Conservation (phyloP, 2,329 filamentous ascomycete genomes). For the Mycocentrospora acerina region DNA sequence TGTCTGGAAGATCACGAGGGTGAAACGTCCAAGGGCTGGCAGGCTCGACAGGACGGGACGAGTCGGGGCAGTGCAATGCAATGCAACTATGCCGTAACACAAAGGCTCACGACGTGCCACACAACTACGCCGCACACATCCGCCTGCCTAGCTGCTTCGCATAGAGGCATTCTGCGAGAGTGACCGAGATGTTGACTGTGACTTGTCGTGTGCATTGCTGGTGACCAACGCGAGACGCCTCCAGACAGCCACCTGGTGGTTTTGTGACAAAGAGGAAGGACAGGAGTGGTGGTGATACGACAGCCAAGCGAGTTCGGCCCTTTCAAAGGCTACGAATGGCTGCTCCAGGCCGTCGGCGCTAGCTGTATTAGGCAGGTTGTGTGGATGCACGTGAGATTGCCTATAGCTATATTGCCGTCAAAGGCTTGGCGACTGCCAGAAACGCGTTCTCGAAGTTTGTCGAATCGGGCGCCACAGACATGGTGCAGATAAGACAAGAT, state of each 20-base stretch:
- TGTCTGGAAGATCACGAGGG: too few species aligned
- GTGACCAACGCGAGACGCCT: slow-evolving; percentile 9
- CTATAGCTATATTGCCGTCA: slow-evolving; percentile 2
- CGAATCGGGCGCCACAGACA: slow-evolving; percentile 7
- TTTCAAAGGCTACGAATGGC: too few species aligned
- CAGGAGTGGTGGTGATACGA: slow-evolving; percentile 4
- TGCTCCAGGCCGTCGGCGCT: slow-evolving; percentile 1
- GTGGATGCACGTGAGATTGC: too few species aligned
- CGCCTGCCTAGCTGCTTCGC: too few species aligned
- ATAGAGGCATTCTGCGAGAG: too few species aligned
- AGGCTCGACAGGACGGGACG: too few species aligned
- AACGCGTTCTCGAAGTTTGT: slow-evolving; percentile 8
- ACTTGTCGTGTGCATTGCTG: background rate
- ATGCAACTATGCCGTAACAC: too few species aligned
- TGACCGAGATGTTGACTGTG: too few species aligned
- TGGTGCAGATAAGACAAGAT: slow-evolving; percentile 14
- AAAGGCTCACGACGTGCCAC: too few species aligned
- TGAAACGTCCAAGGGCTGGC: too few species aligned
- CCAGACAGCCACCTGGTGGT: slow-evolving; percentile 15
- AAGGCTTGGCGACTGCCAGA: slow-evolving; percentile 12
- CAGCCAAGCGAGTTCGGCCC: slow-evolving; percentile 11
- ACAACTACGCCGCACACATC: too few species aligned
- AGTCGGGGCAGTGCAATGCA: too few species aligned
- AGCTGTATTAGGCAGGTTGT: slow-evolving; percentile 16
- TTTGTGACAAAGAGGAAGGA: slow-evolving; percentile 17